Percentiles rank a stretch among this genome's conserved stretches.
Evolutionary conservation across 2,329 filamentous ascomycete genomes (phyloP).

Genomic region (Penicillium sp.): DNA sequence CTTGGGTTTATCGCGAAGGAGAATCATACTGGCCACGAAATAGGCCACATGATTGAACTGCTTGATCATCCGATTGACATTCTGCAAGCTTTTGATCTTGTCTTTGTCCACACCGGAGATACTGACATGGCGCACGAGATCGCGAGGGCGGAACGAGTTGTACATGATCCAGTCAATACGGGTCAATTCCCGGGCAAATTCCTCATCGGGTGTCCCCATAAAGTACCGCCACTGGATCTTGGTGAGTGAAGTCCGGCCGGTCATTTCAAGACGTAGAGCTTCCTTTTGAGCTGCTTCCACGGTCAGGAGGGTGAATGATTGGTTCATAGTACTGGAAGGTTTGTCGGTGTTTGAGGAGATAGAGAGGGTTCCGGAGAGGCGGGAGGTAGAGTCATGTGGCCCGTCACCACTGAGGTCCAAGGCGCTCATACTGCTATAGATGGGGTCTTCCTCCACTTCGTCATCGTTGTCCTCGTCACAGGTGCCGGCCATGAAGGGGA

Average conservation of each 20-base stretch:
- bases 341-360: constrained; percentile 45
- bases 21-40: constrained; percentile 80
- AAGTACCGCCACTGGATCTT: constrained; percentile 89
- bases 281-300: constrained; percentile 78
- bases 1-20: constrained; percentile 93
- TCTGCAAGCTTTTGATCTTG: constrained; percentile 72
- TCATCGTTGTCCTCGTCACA: constrained; percentile 28
- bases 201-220: constrained; percentile 82
- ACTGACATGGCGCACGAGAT: constrained; percentile 89
- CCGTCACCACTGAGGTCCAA: constrained; percentile 46
- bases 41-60: constrained; percentile 87
- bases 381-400: constrained; percentile 41
- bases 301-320: constrained; percentile 47
- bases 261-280: constrained; percentile 71
- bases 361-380: constrained; percentile 46
- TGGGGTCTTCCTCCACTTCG: constrained; percentile 42
- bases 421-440: constrained; percentile 44
- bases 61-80: constrained; percentile 91
- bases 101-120: constrained; percentile 58
- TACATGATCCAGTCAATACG: constrained; percentile 99
- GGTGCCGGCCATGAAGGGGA: constrained; percentile 35
- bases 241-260: constrained; percentile 69
- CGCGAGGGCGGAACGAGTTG: constrained; percentile 87
- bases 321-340: constrained; percentile 45
- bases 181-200: constrained; percentile 88